Conservation (phyloP, 164 flowering plant genomes). For the Tetrastigma voinierianum region DNA sequence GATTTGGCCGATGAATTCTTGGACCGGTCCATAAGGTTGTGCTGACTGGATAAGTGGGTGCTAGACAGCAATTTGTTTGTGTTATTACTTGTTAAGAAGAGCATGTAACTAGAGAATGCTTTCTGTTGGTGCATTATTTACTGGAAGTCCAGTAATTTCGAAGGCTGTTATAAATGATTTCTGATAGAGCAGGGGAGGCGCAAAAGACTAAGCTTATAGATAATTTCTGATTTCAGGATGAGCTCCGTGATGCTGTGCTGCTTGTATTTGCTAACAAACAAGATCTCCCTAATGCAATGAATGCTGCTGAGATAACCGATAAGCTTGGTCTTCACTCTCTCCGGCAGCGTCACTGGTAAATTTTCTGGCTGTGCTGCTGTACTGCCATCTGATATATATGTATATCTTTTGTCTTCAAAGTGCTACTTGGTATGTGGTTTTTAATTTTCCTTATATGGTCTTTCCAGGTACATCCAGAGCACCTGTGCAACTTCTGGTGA, state of each 20-base stretch:
- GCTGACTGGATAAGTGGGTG: too few species aligned
- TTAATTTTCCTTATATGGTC: background rate
- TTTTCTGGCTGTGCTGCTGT: background rate
- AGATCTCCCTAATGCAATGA: constrained; percentile 99
- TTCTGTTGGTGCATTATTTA: too few species aligned
- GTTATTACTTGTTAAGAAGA: too few species aligned
- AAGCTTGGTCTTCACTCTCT: constrained; percentile 97
- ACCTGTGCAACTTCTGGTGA: constrained; percentile 97
- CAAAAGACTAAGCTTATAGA: too few species aligned
- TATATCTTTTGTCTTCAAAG: background rate
- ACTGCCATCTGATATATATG: background rate
- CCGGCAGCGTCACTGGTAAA: constrained; percentile 94
- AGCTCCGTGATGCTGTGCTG: constrained; percentile 92
- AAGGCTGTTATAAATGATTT: background rate
- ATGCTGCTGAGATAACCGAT: constrained; percentile 98
- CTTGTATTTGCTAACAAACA: constrained; percentile 99
- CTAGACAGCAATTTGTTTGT: too few species aligned
- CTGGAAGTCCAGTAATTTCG: too few species aligned
- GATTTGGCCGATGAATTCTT: too few species aligned
- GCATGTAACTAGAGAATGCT: too few species aligned
- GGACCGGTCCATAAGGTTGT: too few species aligned
- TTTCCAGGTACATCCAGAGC: constrained; percentile 94
- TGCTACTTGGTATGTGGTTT: background rate
- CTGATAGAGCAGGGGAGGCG: background rate
- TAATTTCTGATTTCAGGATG: constrained; percentile 57